phyloP scores from a whole-genome alignment of 148 eudicot genomes.

The Camellia lanceoleosa region DNA sequence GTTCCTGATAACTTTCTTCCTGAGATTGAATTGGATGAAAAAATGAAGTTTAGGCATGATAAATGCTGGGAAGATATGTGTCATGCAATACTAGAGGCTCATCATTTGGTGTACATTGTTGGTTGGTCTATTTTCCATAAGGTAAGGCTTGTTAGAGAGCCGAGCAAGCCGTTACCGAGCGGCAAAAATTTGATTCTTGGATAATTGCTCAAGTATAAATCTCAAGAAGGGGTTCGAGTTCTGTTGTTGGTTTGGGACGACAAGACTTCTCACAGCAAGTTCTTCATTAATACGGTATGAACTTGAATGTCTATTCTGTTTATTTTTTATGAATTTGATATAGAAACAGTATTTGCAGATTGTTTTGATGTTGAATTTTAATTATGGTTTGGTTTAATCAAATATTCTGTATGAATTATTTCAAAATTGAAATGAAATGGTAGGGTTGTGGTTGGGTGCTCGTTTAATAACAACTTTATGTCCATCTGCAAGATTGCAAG shows the following conservation, averaged over 20 bases:
- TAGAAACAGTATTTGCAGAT: too few relatives aligned
- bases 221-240: constrained; percentile 90
- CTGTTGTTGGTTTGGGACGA: constrained; percentile 93
- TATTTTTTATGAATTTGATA: background rate
- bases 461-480: background rate
- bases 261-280: constrained; percentile 83
- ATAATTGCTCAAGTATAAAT: constrained; percentile 80
- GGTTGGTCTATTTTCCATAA: constrained; percentile 92
- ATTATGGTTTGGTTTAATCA: too few relatives aligned
- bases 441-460: too few relatives aligned
- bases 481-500: background rate
- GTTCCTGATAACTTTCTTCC: constrained; percentile 50
- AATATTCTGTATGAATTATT: too few relatives aligned
- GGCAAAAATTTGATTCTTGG: constrained; percentile 73
- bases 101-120: constrained; percentile 73
- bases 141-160: constrained; percentile 76
- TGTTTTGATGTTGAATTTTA: too few relatives aligned
- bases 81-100: constrained; percentile 85
- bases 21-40: constrained; percentile 51
- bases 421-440: too few relatives aligned
- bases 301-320: background rate
- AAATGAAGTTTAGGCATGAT: constrained; percentile 38
- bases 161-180: constrained; percentile 41
- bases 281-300: constrained; percentile 72
- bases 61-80: constrained; percentile 96